Base-by-base conservation (phyloP, 805 yeast species). In the Schwanniomyces yamadae region DNA sequence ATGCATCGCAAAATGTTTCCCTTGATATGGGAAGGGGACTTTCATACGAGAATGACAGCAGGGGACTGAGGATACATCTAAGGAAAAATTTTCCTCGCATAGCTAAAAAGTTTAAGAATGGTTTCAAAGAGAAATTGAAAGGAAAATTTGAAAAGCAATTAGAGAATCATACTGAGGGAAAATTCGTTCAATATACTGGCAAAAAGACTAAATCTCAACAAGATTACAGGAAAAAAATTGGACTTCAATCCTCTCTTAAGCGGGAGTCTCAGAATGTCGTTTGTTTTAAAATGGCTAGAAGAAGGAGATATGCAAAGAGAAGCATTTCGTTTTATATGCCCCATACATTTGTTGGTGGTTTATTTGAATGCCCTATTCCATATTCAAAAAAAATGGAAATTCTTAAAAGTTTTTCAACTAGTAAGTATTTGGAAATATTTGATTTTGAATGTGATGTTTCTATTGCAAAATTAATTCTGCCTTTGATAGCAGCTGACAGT, bases 261-360 rank as follows among this genome's bases (percentile, higher is more conserved):
- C 46, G 54, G 49, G 55, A 58, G 30, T 41, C 57, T 6, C 37
- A 52, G 12, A 53, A 60, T 33, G 40, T 64, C 37, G 63, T 57
- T 9, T 80, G 85, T 40, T 80, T 71, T 48, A 77, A 80, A 39
- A 52, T 81, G 38, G 84, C 55, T 13, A 67, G 89, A 45, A 63
- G 80, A 27, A 69, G 71, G 43, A 69, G 73, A 44, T 80, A 74
- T 46, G 75, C 77, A 0, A 53, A 52, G 9, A 60, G 78, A 33
- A 55, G 67, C 19, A 33, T 69, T 8, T 66, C 73, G 1, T 49
- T 78, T 5, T 79, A 67, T 48, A 59, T 75, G 11, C 86, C 88
- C 0, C 61, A 69, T 13, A 70, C 78, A 0, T 75, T 76, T 59
- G 75, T 84, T 2, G 91, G 90, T 5, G 88, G 80, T 0, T 45